Evolutionary conservation across 1,139 yeast genomes (phyloP), one percentile per base, ranked within the genome.

Genomic region (Pichia sp.): DNA sequence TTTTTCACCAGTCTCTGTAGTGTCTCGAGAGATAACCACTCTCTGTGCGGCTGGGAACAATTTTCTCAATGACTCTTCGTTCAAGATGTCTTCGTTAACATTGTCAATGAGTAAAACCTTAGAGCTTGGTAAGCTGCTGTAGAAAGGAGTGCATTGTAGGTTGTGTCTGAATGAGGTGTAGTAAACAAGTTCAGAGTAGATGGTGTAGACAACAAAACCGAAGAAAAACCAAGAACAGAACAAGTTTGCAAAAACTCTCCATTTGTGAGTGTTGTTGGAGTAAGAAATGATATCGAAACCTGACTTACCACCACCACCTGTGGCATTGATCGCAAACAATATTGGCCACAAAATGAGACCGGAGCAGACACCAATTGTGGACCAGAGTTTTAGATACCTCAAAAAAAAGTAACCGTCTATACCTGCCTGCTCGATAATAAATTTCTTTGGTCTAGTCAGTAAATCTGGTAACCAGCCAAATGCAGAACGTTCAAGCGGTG

Each of bases 241-340:
- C 2, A 80, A 88, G 55, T 88, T 95, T 2, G 96, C 96, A 59
- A 76, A 91, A 59, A 81, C 83, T 40, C 94, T 69, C 35, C 70
- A 61, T 35, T 62, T 59, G 52, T 74, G 50, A 21, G 57, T 60
- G 30, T 79, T 74, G 55, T 91, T 87, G 26, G 93, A 72, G 53
- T 80, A 85, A 2, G 95, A 77, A 45, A 86, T 69, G 47, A 72
- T 69, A 58, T 91, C 91, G 46, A 91, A 71, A 3, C 96, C 96
- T 1, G 50, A 42, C 36, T 69, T 58, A 22, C 65, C 64, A 14
- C 65, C 67, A 25, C 87, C 86, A 44, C 72, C 67, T 3, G 74
- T 60, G 10, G 81, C 84, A 53, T 81, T 79, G 18, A 81, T 57
- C 1, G 93, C 79, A 33, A 82, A 65, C 36, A 82, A 61, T 29